Percentiles rank a stretch among this genome's conserved stretches.
Evolutionary conservation across 2,329 filamentous ascomycete species (phyloP).

Genomic region (Diaporthe vexans): DNA sequence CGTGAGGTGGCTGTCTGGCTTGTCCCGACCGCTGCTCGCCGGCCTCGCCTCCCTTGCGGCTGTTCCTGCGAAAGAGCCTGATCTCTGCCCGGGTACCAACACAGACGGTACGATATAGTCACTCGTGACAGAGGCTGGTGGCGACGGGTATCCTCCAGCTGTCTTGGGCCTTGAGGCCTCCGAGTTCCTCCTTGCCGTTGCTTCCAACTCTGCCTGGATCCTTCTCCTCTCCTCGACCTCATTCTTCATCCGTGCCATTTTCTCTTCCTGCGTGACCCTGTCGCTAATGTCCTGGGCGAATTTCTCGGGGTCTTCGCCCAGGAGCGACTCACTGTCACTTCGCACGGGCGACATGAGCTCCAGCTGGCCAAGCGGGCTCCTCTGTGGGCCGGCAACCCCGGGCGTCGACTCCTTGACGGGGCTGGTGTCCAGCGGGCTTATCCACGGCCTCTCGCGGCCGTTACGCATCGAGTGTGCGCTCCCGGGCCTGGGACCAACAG

Average conservation of each 20-base stretch:
- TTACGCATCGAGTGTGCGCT: conserved; percentile 54
- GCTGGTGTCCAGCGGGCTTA: conserved; percentile 64
- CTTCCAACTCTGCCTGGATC: conserved; percentile 32
- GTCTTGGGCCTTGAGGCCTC: conserved; percentile 29
- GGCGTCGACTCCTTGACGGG: conserved; percentile 51
- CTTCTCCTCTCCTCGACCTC: conserved; percentile 29
- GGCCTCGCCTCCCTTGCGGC: conserved; percentile 20
- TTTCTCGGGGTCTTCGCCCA: conserved; percentile 49
- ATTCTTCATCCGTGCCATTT: conserved; percentile 41
- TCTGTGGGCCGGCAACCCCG: conserved; percentile 48
- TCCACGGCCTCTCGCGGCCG: conserved; percentile 56
- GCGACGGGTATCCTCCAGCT: conserved; percentile 48
- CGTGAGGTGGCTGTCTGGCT: neutral
- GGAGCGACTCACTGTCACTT: conserved; percentile 47
- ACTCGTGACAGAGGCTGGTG: conserved; percentile 52
- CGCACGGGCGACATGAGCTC: conserved; percentile 50
- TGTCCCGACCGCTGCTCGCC: conserved; percentile 33
- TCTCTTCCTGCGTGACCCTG: conserved; percentile 45
- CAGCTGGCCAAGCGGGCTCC: conserved; percentile 58
- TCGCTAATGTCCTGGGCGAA: conserved; percentile 47
- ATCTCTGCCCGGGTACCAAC: conserved; percentile 17
- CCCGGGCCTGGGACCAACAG: conserved; percentile 48
- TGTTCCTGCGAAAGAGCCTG: conserved; percentile 1
- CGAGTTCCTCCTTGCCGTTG: conserved; percentile 26
- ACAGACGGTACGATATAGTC: neutral